Conservation (phyloP, 352 stramenopile genomes). For the Ochromonadaceae sp. region DNA sequence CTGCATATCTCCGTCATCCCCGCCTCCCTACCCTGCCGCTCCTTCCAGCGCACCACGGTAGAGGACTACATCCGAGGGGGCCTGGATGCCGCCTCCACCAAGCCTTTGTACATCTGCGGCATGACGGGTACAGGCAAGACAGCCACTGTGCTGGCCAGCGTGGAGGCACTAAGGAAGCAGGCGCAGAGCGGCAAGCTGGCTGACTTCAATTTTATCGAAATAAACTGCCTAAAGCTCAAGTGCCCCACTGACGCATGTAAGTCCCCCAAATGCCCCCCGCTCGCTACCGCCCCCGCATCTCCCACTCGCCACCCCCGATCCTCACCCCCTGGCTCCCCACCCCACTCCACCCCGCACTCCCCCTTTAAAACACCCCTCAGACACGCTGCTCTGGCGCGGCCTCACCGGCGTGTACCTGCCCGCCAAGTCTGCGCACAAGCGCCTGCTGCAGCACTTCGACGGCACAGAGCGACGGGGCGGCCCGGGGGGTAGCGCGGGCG, state of each 20-base stretch:
- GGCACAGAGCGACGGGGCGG: not conserved
- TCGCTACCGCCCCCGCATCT: not conserved
- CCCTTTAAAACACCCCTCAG: constrained; percentile 5
- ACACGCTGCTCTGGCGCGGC: constrained; percentile 26
- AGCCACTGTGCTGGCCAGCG: constrained; percentile 33
- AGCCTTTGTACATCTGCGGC: not conserved
- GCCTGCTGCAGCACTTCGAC: constrained; percentile 31
- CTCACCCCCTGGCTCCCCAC: constrained; percentile 17
- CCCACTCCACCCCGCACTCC: not conserved
- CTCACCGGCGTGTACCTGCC: constrained; percentile 23
- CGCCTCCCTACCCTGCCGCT: not conserved
- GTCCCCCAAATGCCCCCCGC: not conserved
- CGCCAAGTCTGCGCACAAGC: constrained; percentile 16
- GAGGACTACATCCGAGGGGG: not conserved
- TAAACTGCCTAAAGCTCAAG: constrained; percentile 36
- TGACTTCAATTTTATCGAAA: constrained; percentile 35
- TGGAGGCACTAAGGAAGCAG: constrained; percentile 23
- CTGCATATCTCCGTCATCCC: constrained; percentile 5
- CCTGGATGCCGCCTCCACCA: not conserved
- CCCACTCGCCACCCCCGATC: no score
- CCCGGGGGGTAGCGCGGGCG: not conserved
- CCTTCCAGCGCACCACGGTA: no score
- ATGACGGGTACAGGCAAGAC: constrained; percentile 39
- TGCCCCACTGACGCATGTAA: constrained; percentile 23
- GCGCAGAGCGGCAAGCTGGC: not conserved